Percentiles rank a stretch among this genome's conserved stretches.
Evolutionary conservation across 768 basidiomycete genomes (phyloP).

Genomic region (Russula ochroleuca): DNA sequence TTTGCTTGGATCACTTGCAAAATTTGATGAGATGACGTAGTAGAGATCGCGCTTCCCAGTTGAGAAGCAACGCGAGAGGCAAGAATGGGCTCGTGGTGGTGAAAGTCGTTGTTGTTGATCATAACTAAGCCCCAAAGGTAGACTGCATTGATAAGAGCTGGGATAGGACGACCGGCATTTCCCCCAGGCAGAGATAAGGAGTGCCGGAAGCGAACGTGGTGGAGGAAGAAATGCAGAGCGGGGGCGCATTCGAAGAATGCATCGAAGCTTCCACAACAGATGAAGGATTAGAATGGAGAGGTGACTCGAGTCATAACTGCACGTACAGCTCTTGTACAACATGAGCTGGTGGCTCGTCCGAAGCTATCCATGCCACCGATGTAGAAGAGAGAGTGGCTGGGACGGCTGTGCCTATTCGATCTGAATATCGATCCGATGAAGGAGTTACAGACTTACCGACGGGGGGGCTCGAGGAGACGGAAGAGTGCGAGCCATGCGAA

Average conservation of each 20-base stretch:
- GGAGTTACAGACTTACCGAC: conserved; percentile 1
- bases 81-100: conserved; percentile 37
- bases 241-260: conserved; percentile 53
- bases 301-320: not conserved
- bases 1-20: conserved; percentile 35
- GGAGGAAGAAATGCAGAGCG: conserved; percentile 66
- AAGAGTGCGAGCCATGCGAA: conserved; percentile 14
- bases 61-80: conserved; percentile 48
- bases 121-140: conserved; percentile 39
- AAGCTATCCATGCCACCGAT: conserved; percentile 6
- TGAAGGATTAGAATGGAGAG: not conserved
- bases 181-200: conserved; percentile 32
- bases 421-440: not conserved
- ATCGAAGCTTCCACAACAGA: conserved; percentile 43
- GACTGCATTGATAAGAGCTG: conserved; percentile 43
- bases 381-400: not conserved
- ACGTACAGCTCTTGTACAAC: conserved; percentile 24
- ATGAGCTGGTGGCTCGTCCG: conserved; percentile 21
- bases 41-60: conserved; percentile 39
- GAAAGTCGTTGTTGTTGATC: conserved; percentile 29
- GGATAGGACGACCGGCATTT: conserved; percentile 32
- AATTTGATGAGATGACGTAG: conserved; percentile 37
- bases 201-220: conserved; percentile 43
- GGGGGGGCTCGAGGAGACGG: conserved; percentile 19
- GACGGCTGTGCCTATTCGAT: not conserved